A percentile compares a stretch with the other conserved stretches of the same genome.
Evolutionary conservation across 805 yeast species (phyloP).

Genomic region (Yarrowia divulgata): DNA sequence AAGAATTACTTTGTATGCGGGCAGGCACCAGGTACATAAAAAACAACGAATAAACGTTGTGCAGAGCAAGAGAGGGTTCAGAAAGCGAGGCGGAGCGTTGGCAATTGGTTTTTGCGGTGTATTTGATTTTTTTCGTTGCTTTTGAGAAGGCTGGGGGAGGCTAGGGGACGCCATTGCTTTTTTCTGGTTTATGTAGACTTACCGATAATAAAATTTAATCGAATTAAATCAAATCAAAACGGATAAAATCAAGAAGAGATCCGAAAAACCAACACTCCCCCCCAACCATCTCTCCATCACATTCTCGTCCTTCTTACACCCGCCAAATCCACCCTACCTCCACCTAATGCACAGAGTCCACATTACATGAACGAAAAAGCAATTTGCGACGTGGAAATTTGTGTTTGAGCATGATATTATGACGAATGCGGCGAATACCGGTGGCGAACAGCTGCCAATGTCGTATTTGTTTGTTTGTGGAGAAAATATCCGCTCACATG

Average conservation of each 20-base stretch:
- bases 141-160: too few species aligned
- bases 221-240: too few species aligned
- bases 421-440: not conserved
- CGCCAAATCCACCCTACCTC: not conserved
- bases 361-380: constrained; percentile 3
- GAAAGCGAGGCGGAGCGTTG: not conserved
- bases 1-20: not conserved
- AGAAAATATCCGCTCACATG: too few species aligned
- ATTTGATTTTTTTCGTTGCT: too few species aligned
- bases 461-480: not conserved
- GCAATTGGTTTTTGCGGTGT: not conserved
- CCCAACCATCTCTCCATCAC: too few species aligned
- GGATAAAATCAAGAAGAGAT: too few species aligned
- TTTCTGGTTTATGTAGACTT: too few species aligned
- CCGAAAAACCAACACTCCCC: too few species aligned
- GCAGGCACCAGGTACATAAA: not conserved
- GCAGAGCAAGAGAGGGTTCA: not conserved
- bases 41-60: not conserved
- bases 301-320: too few species aligned
- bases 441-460: not conserved
- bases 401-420: not conserved
- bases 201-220: too few species aligned
- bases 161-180: too few species aligned
- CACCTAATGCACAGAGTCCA: not conserved
- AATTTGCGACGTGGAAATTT: not conserved